phyloP scores from a whole-genome alignment of 441 rosid genomes.

The Populus tomentosa region DNA sequence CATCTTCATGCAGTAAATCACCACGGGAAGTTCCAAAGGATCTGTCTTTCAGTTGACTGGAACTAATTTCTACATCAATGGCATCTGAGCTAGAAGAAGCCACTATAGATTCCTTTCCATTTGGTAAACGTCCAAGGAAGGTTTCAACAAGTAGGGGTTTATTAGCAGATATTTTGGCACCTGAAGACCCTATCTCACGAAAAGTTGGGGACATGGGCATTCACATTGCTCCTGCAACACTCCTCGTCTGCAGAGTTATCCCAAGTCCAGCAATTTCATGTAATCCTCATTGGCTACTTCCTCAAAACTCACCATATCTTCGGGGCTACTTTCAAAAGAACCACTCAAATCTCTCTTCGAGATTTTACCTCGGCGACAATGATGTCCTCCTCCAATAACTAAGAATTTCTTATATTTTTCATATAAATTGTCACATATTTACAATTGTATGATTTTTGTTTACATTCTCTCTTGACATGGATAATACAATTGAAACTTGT shows the following conservation, averaged over 20 bases:
- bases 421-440: too few relatives aligned
- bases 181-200: conserved; percentile 49
- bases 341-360: conserved; percentile 5
- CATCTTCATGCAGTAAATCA: conserved; percentile 11
- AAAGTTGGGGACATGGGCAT: conserved; percentile 73
- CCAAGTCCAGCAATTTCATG: conserved; percentile 86
- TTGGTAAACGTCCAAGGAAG: conserved; percentile 11
- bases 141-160: conserved; percentile 15
- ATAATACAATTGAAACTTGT: too few relatives aligned
- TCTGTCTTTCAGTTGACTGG: conserved; percentile 18
- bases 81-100: conserved; percentile 24
- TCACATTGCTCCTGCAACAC: conserved; percentile 58
- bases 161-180: conserved; percentile 21
- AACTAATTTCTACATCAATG: conserved; percentile 20
- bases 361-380: too few relatives aligned
- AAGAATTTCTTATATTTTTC: too few relatives aligned
- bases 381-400: too few relatives aligned
- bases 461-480: too few relatives aligned
- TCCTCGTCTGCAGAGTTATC: conserved; percentile 59
- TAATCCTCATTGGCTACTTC: conserved; percentile 35
- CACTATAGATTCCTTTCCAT: conserved; percentile 19
- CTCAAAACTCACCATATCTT: conserved; percentile 27
- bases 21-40: conserved; percentile 8
- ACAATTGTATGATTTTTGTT: too few relatives aligned
- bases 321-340: conserved; percentile 28